phyloP scores from a whole-genome alignment of 768 basidiomycete genomes.

The Lactarius tabidus region DNA sequence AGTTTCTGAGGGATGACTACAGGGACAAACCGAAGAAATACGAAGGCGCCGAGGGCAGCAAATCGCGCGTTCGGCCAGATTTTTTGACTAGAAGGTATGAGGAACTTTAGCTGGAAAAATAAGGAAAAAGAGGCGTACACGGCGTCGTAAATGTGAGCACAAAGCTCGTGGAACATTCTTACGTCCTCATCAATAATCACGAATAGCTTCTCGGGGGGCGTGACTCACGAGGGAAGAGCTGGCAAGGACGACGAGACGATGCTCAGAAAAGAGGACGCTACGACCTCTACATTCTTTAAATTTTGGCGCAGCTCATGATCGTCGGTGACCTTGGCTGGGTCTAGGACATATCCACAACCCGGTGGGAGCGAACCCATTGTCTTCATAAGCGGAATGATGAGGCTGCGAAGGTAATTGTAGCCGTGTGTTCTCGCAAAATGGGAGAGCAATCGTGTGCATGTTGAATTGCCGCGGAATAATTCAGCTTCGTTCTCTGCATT shows the following conservation, averaged over 20 bases:
- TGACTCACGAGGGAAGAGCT: constrained; percentile 67
- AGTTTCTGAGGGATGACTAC: background rate
- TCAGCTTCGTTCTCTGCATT: constrained; percentile 67
- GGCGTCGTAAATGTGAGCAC: constrained; percentile 69
- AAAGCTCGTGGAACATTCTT: constrained; percentile 86
- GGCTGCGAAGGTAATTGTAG: constrained; percentile 81
- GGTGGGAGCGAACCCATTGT: constrained; percentile 68
- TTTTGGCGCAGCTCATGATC: constrained; percentile 62
- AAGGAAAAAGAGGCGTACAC: constrained; percentile 51
- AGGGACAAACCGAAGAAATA: constrained; percentile 71
- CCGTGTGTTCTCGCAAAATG: constrained; percentile 87
- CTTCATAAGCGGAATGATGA: constrained; percentile 73
- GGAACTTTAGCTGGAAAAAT: constrained; percentile 19
- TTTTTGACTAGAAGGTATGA: constrained; percentile 43
- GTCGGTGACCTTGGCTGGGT: constrained; percentile 55
- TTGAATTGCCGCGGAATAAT: constrained; percentile 87
- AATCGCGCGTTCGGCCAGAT: constrained; percentile 79
- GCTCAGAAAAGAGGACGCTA: constrained; percentile 71
- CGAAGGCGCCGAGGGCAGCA: constrained; percentile 82
- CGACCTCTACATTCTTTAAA: constrained; percentile 62
- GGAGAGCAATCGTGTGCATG: constrained; percentile 81
- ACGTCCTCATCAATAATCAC: constrained; percentile 19
- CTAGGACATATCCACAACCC: constrained; percentile 74
- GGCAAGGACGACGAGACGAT: constrained; percentile 68
- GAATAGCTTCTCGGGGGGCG: constrained; percentile 13